Percentiles rank a stretch among this genome's conserved stretches.
Evolutionary conservation across 2,329 filamentous ascomycete genomes (phyloP).

Genomic region (Microcera coccophila): DNA sequence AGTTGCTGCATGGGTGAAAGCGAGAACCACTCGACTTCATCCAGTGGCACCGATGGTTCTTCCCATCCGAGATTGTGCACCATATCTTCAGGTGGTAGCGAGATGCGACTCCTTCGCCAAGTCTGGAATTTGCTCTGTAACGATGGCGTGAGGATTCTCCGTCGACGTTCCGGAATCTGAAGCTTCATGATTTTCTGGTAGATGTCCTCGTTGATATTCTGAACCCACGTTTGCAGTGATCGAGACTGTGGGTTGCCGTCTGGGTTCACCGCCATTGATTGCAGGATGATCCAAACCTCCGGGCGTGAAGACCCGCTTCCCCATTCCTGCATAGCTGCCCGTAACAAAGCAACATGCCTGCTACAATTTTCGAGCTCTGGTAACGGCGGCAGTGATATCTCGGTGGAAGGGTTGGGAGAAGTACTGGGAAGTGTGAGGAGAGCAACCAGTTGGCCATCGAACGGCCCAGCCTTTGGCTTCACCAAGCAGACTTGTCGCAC

Average conservation of each 20-base stretch:
- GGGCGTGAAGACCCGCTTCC: conserved; percentile 34
- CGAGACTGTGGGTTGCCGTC: conserved; percentile 40
- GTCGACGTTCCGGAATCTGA: conserved; percentile 38
- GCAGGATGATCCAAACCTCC: conserved; percentile 46
- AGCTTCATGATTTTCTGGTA: conserved; percentile 45
- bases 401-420: conserved; percentile 26
- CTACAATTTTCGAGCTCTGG: conserved; percentile 40
- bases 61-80: no score
- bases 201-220: conserved; percentile 47
- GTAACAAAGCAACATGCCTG: conserved; percentile 40
- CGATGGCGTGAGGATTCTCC: no score
- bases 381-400: conserved; percentile 30
- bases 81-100: no score
- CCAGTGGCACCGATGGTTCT: conserved; percentile 27
- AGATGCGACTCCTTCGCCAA: no score
- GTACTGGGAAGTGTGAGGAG: conserved; percentile 38
- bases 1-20: conserved; percentile 53
- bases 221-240: conserved; percentile 50
- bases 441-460: conserved; percentile 48
- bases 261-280: conserved; percentile 42
- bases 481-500: conserved; percentile 43
- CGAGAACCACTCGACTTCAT: conserved; percentile 38
- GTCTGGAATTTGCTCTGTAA: no score
- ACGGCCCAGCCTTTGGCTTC: conserved; percentile 46
- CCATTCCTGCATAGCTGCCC: conserved; percentile 38